Evolutionary conservation across 228 moss, liverwort and hornwort species (phyloP), one percentile per base, ranked within the genome.

Genomic region (Sphagnum magellanicum): DNA sequence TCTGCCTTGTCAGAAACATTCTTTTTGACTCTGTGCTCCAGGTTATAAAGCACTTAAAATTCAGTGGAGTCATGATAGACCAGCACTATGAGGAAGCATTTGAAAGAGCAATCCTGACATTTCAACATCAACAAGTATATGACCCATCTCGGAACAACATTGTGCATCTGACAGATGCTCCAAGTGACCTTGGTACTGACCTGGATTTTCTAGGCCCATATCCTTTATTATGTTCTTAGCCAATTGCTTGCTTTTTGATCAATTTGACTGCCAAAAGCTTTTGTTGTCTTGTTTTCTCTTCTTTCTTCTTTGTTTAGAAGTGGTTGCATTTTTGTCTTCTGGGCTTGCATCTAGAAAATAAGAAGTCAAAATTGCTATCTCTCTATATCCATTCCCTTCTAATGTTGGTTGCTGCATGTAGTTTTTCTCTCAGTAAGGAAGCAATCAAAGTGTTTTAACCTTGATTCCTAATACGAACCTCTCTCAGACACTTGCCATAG

Each of bases 181-280:
- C 91, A 49, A 70, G 68, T 71, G 87, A 81, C 68, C 55, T 90
- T 75, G 75, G 72, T 58, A 60, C 67, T 16, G 80, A 87, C 67
- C 78, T 93, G 72, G 87, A 90, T 47, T 98, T 93, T 70, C 73
- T 98, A 62, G 97, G 97, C 83, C 97, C 90, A 93, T 97, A 97
- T 93, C 93, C 97, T 91, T 73, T 60, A 68, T 73, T 59, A 52
- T 53, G 4, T 66, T 74, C 69, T 7, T 2, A 32, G 32, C 32
- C 32, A 32, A 32, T 32, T 32, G 32, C 32, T 32, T 15, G 5
- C 17, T 16, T 8, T 48, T 65, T 11, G 48, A 12, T 8, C 17
- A 5, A 14, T 65, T 17, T 32, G 48, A 62, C 47, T 17, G 4
- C 49, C 64, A n/a, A n/a, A n/a, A n/a, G 48, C 46, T 12, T 47